These are phyloP conservation scores for Fraxinus sp. DNA, from an alignment of 305 asterid genomes.

Conservation along the genomic window DNA sequence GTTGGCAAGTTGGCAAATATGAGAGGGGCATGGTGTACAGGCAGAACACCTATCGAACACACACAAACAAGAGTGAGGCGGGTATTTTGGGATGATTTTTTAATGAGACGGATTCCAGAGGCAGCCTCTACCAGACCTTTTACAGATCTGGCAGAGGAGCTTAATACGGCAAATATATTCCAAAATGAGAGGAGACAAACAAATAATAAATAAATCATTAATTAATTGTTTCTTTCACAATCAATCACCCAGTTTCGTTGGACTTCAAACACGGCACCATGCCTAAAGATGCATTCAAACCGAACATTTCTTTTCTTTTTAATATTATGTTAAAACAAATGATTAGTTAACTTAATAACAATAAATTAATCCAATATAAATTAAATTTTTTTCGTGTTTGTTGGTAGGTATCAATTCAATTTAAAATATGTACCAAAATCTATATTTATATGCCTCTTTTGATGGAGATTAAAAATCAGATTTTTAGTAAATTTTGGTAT, in stretches of 20 bases:
- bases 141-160: no score
- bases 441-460: no score
- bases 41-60: no score
- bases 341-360: slow-evolving; percentile 1
- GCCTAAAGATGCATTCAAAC: neutral
- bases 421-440: neutral
- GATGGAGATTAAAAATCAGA: no score
- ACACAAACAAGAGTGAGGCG: no score
- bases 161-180: neutral
- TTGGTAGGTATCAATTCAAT: slow-evolving; percentile 2
- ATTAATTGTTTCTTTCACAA: neutral
- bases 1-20: neutral
- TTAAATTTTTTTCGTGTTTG: slow-evolving; percentile 13
- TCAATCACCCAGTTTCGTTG: neutral
- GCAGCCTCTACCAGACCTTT: no score
- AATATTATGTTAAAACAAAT: neutral
- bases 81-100: no score
- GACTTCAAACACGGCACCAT: neutral
- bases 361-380: neutral
- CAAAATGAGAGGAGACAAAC: neutral
- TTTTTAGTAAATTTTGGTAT: no score
- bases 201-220: no score
- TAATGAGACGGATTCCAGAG: no score
- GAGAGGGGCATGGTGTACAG: no score
- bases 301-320: no score